Base-by-base conservation (phyloP, 371 early-diverging fungal species). In the Actinomucor elegans region DNA sequence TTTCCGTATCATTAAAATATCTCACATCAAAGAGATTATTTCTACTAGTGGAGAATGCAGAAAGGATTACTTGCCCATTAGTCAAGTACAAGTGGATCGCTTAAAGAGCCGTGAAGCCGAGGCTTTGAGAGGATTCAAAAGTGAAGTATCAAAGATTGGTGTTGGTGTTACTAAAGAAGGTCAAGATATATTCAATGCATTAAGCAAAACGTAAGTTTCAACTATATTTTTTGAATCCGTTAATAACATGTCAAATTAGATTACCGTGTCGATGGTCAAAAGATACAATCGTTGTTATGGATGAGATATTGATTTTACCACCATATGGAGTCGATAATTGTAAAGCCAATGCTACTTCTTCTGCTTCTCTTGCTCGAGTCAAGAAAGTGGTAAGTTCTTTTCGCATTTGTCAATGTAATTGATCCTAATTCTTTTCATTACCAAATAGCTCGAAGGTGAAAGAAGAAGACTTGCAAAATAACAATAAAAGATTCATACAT, bases 241-340 rank as follows among this genome's bases (percentile, higher is more conserved):
- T 33, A 21, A 6, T 48, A 3, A 36, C 28, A 6, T 14, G 4
- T 5, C 14, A 14, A 37, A 20, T 5, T 67, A 88, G 89, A 23
- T 65, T 92, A 53, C 93, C 92, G n/a, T 91, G 91, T 56, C 79
- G 85, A 24, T 92, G 93, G 93, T 67, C 77, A 32, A 83, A 86
- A 53, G 84, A 87, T 58, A 75, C 77, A 33, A 92, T 92, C 63
- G 75, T 90, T 4, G 92, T 92, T 5, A 69, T 92, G 75, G 92
- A 92, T 66, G 92, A 92, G 55, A 84, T 92, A n/a, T 60, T 83
- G 17, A 88, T 92, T 52, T 66, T 78, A 14, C 82, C 93, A 17
- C 91, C 91, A 10, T 92, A 92, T 61, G 73, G 75, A 28, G 75
- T 83, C 4, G 87, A 88, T 3, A 80, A 79, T 60, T 91, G 92